Conservation (phyloP, 495 filamentous ascomycete genomes). For the Podospora conica region DNA sequence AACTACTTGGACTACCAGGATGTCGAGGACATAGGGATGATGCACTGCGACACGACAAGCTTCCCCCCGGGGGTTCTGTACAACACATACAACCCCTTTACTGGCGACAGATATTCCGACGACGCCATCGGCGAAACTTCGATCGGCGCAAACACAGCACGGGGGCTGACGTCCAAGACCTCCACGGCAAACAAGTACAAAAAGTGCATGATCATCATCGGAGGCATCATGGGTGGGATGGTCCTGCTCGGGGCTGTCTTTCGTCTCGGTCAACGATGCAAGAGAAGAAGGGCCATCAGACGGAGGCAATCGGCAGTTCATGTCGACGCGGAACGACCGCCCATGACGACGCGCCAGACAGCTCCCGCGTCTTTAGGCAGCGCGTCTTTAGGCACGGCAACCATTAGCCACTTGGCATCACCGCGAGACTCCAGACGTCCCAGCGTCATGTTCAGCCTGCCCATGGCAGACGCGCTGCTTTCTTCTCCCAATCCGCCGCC, state of each 20-base stretch:
- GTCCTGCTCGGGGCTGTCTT: not conserved
- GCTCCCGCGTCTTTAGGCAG: not conserved
- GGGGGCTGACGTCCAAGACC: not conserved
- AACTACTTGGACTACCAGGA: not conserved
- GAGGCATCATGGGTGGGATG: not conserved
- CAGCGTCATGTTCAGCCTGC: not conserved
- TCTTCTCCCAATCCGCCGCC: not conserved
- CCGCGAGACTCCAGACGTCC: not conserved
- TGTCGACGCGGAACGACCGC: not conserved
- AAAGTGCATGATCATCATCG: not conserved
- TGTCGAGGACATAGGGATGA: not conserved
- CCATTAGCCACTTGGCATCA: not conserved
- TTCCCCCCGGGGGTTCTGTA: not conserved
- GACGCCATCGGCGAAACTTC: not conserved
- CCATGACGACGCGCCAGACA: not conserved
- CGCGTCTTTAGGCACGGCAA: not conserved
- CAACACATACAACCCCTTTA: not conserved
- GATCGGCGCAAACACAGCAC: not conserved
- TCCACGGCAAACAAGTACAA: not conserved
- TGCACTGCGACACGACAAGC: not conserved
- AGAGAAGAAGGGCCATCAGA: not conserved
- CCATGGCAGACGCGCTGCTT: not conserved
- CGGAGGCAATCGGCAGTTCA: not conserved
- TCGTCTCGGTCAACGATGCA: not conserved
- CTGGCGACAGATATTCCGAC: not conserved